Conservation (phyloP, 768 basidiomycete genomes). For the Boletus sp. region DNA sequence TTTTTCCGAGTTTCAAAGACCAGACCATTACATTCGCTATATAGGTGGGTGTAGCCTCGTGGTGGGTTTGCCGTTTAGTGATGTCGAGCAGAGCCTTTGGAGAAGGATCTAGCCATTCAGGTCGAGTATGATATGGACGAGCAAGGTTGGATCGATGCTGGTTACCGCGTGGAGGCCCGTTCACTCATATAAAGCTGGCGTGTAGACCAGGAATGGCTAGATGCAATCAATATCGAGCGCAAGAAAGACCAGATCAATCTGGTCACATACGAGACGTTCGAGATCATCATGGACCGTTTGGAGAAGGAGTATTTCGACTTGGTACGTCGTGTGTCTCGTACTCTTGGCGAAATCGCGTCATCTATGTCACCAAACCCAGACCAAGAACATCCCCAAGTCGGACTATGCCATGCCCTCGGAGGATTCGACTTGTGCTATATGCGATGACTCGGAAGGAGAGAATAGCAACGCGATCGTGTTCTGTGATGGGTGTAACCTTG, state of each 20-base stretch:
- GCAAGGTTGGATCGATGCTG: slow-evolving; percentile 58
- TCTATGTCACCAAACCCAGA: slow-evolving; percentile 43
- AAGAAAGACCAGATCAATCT: slow-evolving; percentile 68
- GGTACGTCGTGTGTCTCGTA: slow-evolving; percentile 42
- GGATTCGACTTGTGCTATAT: slow-evolving; percentile 94
- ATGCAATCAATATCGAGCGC: slow-evolving; percentile 76
- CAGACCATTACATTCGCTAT: slow-evolving; percentile 87
- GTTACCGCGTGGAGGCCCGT: not conserved
- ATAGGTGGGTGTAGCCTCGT: slow-evolving; percentile 55
- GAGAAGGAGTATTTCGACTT: slow-evolving; percentile 99
- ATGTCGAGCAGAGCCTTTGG: slow-evolving; percentile 69
- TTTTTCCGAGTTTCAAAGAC: slow-evolving; percentile 66
- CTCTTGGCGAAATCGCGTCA: slow-evolving; percentile 3
- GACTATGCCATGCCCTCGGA: slow-evolving; percentile 86
- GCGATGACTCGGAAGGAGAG: slow-evolving; percentile 98
- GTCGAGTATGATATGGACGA: slow-evolving; percentile 99
- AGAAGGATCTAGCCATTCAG: slow-evolving; percentile 85
- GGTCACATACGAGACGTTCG: slow-evolving; percentile 84
- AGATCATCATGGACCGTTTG: slow-evolving; percentile 94
- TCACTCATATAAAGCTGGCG: slow-evolving; percentile 1
- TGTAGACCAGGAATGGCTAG: slow-evolving; percentile 93
- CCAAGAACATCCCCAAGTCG: slow-evolving; percentile 89
- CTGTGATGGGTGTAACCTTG: slow-evolving; percentile 97
- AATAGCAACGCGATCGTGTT: slow-evolving; percentile 99
- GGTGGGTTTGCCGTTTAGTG: slow-evolving; percentile 1